phyloP scores from a whole-genome alignment of 768 basidiomycete genomes.

The Psilocybe sp. region DNA sequence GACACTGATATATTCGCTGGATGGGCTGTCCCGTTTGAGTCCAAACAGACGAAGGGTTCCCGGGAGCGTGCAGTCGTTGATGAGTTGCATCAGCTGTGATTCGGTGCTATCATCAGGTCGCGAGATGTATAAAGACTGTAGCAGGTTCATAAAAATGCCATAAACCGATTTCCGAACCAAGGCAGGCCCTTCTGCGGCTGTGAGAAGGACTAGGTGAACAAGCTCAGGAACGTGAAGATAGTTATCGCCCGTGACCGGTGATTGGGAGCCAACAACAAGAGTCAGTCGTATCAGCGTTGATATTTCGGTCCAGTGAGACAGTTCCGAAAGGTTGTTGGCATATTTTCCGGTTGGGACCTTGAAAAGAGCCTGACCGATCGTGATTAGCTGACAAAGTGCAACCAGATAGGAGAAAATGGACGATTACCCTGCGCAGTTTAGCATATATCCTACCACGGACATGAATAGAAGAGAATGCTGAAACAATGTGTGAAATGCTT shows the following conservation, averaged over 20 bases:
- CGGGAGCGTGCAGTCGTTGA: constrained; percentile 56
- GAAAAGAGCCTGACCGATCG: constrained; percentile 53
- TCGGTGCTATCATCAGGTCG: constrained; percentile 58
- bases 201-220: constrained; percentile 74
- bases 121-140: constrained; percentile 70
- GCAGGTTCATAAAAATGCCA: constrained; percentile 76
- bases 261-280: constrained; percentile 67
- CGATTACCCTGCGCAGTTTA: constrained; percentile 71
- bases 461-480: constrained; percentile 70
- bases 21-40: constrained; percentile 55
- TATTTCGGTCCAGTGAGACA: constrained; percentile 78
- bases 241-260: constrained; percentile 57
- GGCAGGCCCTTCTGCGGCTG: constrained; percentile 71
- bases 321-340: constrained; percentile 63
- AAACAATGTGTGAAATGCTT: constrained; percentile 69
- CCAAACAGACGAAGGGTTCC: constrained; percentile 73
- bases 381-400: neutral
- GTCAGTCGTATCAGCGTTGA: constrained; percentile 76
- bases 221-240: constrained; percentile 85
- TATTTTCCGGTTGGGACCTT: constrained; percentile 62
- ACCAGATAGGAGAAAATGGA: neutral
- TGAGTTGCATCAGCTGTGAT: constrained; percentile 57
- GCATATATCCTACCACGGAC: constrained; percentile 77
- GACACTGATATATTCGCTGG: constrained; percentile 64
- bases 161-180: constrained; percentile 79